Conservation (phyloP, 148 eudicot genomes). For the Rhododendron ferrugineum region DNA sequence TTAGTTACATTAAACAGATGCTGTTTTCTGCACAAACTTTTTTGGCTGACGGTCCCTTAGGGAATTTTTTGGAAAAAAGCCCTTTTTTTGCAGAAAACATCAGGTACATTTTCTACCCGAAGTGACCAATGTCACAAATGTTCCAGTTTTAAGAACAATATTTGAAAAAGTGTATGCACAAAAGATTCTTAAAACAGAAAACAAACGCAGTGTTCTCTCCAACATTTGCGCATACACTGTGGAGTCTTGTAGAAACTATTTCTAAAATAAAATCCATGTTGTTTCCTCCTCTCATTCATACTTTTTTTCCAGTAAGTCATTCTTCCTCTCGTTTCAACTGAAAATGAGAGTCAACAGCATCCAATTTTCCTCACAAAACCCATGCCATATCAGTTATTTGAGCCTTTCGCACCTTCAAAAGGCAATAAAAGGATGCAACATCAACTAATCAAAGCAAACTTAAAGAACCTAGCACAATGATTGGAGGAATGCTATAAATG, state of each 20-base stretch:
- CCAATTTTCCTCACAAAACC: background rate
- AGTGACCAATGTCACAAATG: background rate
- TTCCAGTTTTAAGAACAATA: background rate
- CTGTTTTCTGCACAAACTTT: background rate
- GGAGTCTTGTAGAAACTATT: background rate
- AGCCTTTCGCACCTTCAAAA: background rate
- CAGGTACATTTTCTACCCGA: background rate
- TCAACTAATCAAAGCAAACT: background rate
- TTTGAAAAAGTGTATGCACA: background rate
- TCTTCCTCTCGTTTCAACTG: background rate
- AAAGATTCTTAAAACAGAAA: background rate
- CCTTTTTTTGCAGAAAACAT: background rate
- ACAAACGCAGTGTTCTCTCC: background rate
- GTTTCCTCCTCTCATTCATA: background rate
- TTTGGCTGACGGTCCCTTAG: background rate
- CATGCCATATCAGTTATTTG: background rate
- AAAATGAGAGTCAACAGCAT: background rate
- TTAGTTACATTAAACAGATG: background rate
- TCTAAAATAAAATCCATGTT: background rate
- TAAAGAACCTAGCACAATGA: background rate
- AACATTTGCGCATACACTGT: background rate
- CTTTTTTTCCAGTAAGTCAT: background rate
- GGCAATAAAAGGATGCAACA: background rate
- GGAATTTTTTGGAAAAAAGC: background rate
- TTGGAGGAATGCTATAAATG: background rate